phyloP scores from a whole-genome alignment of 148 eudicot species.

The Rhododendron ferrugineum region DNA sequence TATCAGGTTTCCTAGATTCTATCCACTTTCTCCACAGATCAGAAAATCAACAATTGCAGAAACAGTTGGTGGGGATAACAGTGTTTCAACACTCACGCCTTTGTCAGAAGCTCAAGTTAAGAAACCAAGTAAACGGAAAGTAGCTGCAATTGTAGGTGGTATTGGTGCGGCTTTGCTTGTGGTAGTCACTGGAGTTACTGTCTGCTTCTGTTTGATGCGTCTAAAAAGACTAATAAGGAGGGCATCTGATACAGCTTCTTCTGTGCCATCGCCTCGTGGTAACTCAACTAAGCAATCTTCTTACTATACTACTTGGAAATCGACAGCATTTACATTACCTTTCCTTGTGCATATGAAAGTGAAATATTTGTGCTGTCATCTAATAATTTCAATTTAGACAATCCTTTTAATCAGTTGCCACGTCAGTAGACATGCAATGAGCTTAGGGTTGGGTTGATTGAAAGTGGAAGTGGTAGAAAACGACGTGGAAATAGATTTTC shows the following conservation, averaged over 20 bases:
- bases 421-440: neutral
- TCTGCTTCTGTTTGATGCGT: slow-evolving; percentile 18
- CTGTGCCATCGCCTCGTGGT: slow-evolving; percentile 14
- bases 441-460: neutral
- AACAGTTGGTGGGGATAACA: neutral
- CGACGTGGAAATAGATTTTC: neutral
- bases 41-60: neutral
- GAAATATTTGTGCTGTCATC: neutral
- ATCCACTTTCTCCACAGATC: neutral
- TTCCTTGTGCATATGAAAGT: neutral
- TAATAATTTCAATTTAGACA: neutral
- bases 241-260: slow-evolving; percentile 16
- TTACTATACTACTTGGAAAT: neutral
- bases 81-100: slow-evolving; percentile 16
- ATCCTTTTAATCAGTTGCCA: neutral
- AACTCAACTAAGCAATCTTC: neutral
- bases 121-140: slow-evolving; percentile 14
- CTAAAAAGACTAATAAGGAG: slow-evolving; percentile 17
- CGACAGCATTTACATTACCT: neutral
- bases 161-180: slow-evolving; percentile 16
- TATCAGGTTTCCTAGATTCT: slow-evolving; percentile 10
- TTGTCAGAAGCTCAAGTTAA: neutral
- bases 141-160: slow-evolving; percentile 18
- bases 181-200: slow-evolving; percentile 11
- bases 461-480: neutral